Evolutionary conservation across 2,329 filamentous ascomycete genomes (phyloP), one percentile per base, ranked within the genome.

Genomic region (Pseudogymnoascus sp.): DNA sequence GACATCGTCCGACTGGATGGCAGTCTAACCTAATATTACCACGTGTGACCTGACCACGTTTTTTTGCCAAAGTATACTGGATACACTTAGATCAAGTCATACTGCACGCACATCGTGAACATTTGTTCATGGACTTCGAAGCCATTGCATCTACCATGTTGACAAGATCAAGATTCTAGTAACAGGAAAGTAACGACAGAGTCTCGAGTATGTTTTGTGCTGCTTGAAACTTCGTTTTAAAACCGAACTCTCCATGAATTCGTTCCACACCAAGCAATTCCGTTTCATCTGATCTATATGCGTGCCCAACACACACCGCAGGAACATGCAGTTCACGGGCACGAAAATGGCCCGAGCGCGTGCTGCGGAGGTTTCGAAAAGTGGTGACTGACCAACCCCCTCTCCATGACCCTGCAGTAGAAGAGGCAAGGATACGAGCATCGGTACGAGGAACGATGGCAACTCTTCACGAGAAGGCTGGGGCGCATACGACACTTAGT

Each of bases 231-330:
- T 34, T 56, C 50, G 50, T 36, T 56, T 34, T 56, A 34, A 56
- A 56, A 56, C 50, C 50, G 18, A 16, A 56, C 3, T 56, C 50
- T 14, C n/a, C 50, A 21, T 34, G 28, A 34, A 56, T 12, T 36
- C 50, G 50, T 34, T 56, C 50, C 50, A 56, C 28, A 34, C 11
- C 28, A 34, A 34, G 50, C 50, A 56, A 14, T 34, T 56, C 50
- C 6, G 50, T 56, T 56, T 56, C 50, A 56, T 56, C 50, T 56
- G 50, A 56, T 56, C 50, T 56, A 56, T 56, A 34, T 36, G 50
- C 34, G 50, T 56, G 28, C 50, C 50, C 50, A 36, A 36, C 50
- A 12, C 44, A 21, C 18, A 50, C 5, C 4, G 21, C 23, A 34
- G 25, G 46, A 56, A 56, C 25, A 56, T 16, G 46, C 46, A 18